Conservation (phyloP, 106 monocot genomes). For the Dactylorhiza incarnata region DNA sequence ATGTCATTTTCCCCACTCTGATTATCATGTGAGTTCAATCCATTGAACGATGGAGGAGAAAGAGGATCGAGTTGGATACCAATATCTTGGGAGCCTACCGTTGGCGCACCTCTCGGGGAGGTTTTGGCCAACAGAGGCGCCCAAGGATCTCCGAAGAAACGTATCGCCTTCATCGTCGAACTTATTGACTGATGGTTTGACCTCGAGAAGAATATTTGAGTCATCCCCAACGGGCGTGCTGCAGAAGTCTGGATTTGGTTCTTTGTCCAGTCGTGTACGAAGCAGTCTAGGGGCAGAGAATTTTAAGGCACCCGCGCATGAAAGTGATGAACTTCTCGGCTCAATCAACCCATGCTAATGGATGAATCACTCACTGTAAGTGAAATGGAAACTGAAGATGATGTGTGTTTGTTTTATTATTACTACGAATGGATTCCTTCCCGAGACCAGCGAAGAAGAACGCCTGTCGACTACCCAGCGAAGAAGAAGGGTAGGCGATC, state of each 20-base stretch:
- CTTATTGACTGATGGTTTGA: constrained; percentile 51
- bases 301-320: not conserved
- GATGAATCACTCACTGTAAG: not conserved
- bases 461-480: no score
- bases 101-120: constrained; percentile 88
- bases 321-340: constrained; percentile 1
- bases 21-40: constrained; percentile 35
- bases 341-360: not conserved
- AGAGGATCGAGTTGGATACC: constrained; percentile 32
- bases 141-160: constrained; percentile 33
- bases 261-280: not conserved
- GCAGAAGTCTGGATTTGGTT: not conserved
- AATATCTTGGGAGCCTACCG: constrained; percentile 56
- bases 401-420: no score
- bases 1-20: constrained; percentile 43
- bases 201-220: constrained; percentile 22
- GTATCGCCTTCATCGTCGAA: constrained; percentile 37
- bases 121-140: constrained; percentile 57
- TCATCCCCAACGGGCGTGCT: not conserved
- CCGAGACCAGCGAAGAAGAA: no score
- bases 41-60: constrained; percentile 27
- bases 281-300: not conserved
- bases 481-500: no score
- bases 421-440: no score
- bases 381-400: no score